Conservation (phyloP, 225 moss, liverwort and hornwort genomes). For the Straminergon stramineum region DNA sequence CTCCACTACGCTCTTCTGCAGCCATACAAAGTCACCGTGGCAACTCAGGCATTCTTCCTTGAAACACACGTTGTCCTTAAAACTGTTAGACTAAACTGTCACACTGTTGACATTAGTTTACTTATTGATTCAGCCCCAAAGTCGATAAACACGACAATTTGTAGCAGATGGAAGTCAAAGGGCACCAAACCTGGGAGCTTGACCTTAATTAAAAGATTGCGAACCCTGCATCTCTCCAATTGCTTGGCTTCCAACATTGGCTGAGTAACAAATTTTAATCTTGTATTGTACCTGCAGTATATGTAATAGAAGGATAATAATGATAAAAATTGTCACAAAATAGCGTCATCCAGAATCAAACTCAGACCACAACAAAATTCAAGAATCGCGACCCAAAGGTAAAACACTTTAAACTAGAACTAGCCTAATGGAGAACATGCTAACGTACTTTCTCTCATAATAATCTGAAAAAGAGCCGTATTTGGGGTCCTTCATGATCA, state of each 20-base stretch:
- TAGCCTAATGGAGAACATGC: neutral
- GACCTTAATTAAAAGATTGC: constrained; percentile 53
- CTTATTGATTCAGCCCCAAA: neutral
- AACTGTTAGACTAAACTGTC: neutral
- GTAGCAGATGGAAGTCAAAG: neutral
- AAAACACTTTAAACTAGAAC: neutral
- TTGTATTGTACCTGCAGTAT: constrained; percentile 36
- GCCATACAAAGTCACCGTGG: constrained; percentile 4
- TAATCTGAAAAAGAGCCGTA: constrained; percentile 41
- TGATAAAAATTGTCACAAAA: neutral
- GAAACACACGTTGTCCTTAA: neutral
- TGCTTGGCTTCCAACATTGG: constrained; percentile 58
- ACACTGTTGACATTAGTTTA: neutral
- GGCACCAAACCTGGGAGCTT: constrained; percentile 22
- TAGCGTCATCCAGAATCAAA: neutral
- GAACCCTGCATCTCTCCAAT: constrained; percentile 32
- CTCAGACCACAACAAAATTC: neutral
- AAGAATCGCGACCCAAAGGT: neutral
- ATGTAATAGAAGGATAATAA: neutral
- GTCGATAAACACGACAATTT: neutral
- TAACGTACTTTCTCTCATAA: constrained; percentile 43
- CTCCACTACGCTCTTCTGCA: constrained; percentile 53
- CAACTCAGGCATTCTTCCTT: neutral
- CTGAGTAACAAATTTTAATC: constrained; percentile 33
- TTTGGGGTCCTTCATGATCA: constrained; percentile 11